These are phyloP conservation scores for Colletotrichum limetticola DNA, from an alignment of 2,329 filamentous ascomycete species.

Conservation along the genomic window DNA sequence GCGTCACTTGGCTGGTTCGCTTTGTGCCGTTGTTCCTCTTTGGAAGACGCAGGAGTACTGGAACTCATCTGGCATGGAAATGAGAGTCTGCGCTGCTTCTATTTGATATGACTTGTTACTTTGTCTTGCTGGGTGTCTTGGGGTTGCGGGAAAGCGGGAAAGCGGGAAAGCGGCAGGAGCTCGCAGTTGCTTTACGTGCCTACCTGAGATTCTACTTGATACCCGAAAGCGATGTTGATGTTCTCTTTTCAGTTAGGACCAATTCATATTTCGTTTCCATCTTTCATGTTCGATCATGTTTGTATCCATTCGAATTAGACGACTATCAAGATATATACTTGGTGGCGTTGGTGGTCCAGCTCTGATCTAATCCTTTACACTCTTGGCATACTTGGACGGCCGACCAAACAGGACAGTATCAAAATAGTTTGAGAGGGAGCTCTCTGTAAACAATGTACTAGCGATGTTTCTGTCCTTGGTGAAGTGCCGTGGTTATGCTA, in stretches of 20 bases:
- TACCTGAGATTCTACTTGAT: slow-evolving; percentile 31
- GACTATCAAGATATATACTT: neutral
- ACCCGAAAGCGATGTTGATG: slow-evolving; percentile 33
- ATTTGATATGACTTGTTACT: slow-evolving; percentile 22
- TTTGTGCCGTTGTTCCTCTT: neutral
- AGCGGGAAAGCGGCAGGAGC: slow-evolving; percentile 5
- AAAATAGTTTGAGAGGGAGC: slow-evolving; percentile 61
- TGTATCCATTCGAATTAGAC: slow-evolving; percentile 11
- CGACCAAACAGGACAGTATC: slow-evolving; percentile 53
- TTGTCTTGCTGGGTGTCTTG: slow-evolving; percentile 29
- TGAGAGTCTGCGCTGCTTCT: slow-evolving; percentile 16
- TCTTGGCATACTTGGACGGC: slow-evolving; percentile 46
- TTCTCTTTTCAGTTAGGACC: slow-evolving; percentile 27
- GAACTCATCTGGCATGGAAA: slow-evolving; percentile 6
- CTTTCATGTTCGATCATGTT: neutral
- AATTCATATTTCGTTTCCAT: slow-evolving; percentile 21
- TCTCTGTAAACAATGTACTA: slow-evolving; percentile 65
- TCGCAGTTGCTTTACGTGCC: slow-evolving; percentile 16
- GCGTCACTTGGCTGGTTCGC: neutral
- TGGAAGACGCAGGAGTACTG: neutral
- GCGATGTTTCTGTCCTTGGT: slow-evolving; percentile 72
- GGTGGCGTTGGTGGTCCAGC: too few species aligned
- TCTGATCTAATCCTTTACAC: slow-evolving; percentile 44
- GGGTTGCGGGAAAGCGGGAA: slow-evolving; percentile 20
- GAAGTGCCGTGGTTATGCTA: slow-evolving; percentile 77